Conservation (phyloP, 805 yeast species). For the Ogataea ganodermae region DNA sequence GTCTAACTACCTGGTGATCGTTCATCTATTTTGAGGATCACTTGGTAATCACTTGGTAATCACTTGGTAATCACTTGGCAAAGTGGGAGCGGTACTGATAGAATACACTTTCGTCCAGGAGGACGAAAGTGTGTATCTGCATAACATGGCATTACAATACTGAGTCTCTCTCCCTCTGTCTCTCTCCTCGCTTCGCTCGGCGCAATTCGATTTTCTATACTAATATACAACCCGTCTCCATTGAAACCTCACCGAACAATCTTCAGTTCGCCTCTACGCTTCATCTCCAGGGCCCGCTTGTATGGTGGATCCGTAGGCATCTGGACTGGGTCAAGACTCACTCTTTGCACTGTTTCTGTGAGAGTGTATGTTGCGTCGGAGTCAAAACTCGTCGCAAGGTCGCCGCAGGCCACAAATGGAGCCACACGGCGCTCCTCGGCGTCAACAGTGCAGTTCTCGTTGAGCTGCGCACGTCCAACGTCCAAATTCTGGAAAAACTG, state of each 20-base stretch:
- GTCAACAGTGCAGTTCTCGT: conserved; percentile 50
- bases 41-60: too few species aligned
- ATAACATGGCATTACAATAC: too few species aligned
- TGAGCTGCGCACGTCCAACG: conserved; percentile 55
- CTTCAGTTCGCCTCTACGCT: conserved; percentile 65
- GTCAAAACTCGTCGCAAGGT: conserved; percentile 72
- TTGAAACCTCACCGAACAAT: conserved; percentile 25
- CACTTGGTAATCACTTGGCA: too few species aligned
- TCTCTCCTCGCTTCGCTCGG: neutral
- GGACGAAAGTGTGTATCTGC: too few species aligned
- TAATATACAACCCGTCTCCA: too few species aligned
- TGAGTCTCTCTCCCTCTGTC: neutral
- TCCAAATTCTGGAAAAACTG: conserved; percentile 72
- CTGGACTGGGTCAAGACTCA: conserved; percentile 87
- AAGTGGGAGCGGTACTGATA: too few species aligned
- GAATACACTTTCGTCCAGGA: too few species aligned
- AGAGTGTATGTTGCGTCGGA: conserved; percentile 91
- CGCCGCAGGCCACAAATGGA: conserved; percentile 96
- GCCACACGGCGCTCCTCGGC: conserved; percentile 75
- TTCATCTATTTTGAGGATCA: too few species aligned
- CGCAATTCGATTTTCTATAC: neutral
- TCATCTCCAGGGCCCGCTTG: conserved; percentile 85
- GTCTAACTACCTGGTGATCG: too few species aligned
- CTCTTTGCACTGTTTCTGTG: conserved; percentile 40
- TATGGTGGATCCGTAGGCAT: conserved; percentile 97